Evolutionary conservation across 495 filamentous ascomycete genomes (phyloP), one percentile per base, ranked within the genome.

Genomic region (Saxophila tyrrhenica): DNA sequence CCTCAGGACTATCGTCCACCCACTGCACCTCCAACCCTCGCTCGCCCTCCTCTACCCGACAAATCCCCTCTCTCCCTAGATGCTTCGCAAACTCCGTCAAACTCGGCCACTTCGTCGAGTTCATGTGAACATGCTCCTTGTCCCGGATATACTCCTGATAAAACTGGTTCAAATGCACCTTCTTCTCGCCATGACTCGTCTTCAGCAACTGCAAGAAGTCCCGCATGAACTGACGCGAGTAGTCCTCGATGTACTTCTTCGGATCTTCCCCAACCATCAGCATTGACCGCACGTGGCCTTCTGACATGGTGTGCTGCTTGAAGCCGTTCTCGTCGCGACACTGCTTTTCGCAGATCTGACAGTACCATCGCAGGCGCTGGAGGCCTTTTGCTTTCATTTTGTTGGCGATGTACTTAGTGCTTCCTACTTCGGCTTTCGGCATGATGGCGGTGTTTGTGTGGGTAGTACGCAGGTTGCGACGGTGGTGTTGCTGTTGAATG

Each of bases 61-160:
- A 90, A 29, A 95, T 78, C 0, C 90, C 85, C 65, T 95, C 88
- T 23, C 85, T 70, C 1, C 88, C 87, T 9, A 99, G 69, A 60
- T 84, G 70, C 60, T 92, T 90, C 2, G 82, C 86, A 72, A 95
- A 96, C 58, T 96, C 88, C 2, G 88, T 87, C 52, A 99, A 70
- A 35, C 75, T 73, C 54, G 82, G 78, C 89, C 89, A 97, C 60
- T 81, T 79, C 2, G 92, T 97, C 39, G 89, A 76, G 69, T 95
- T 97, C 83, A 96, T 85, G 64, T 97, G 94, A 15, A 89, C 74
- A 64, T 97, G 94, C 65, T 89, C 80, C 64, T 86, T 85, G 66
- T 86, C 74, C 16, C 72, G 70, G 56, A 92, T 91, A 58, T 87
- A 85, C 63, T 87, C 82, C 67, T 97, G 87, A 65, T 99, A 99